phyloP scores from a whole-genome alignment of 768 basidiomycete species.

The Mycena sanguinolenta region DNA sequence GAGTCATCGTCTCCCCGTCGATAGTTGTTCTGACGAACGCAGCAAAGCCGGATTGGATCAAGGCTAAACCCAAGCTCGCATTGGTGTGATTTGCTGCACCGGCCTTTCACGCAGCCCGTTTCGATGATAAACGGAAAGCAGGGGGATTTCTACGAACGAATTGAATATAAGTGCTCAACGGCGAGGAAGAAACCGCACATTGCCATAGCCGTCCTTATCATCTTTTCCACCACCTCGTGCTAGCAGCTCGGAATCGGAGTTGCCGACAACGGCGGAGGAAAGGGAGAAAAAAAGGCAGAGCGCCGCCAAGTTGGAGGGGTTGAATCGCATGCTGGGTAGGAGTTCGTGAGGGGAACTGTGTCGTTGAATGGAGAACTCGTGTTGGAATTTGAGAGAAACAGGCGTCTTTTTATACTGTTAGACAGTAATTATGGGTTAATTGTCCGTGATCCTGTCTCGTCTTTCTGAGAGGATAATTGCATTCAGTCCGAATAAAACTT shows the following conservation, averaged over 20 bases:
- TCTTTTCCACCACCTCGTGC: background rate
- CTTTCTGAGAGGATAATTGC: too few species aligned
- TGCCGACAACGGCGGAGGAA: slow-evolving; percentile 5
- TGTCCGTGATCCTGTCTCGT: too few species aligned
- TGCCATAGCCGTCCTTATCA: background rate
- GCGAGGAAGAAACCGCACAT: background rate
- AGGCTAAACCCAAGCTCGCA: slow-evolving; percentile 26
- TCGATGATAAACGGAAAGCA: slow-evolving; percentile 17
- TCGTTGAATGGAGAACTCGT: background rate
- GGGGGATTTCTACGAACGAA: background rate
- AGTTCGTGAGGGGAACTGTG: background rate
- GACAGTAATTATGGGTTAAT: too few species aligned
- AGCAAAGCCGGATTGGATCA: slow-evolving; percentile 7
- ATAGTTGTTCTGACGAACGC: background rate
- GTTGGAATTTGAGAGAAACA: too few species aligned
- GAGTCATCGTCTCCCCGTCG: background rate
- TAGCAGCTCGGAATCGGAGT: slow-evolving; percentile 7
- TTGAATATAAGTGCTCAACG: background rate
- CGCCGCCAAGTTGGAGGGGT: background rate
- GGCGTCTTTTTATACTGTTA: too few species aligned
- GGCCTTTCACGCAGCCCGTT: slow-evolving; percentile 2
- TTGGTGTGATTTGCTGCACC: slow-evolving; percentile 4
- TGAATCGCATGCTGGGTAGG: slow-evolving; percentile 2
- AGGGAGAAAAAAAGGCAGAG: slow-evolving; percentile 14
- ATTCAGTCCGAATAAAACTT: too few species aligned